phyloP scores from a whole-genome alignment of 345 rosid genomes.

The Alliaria petiolata region DNA sequence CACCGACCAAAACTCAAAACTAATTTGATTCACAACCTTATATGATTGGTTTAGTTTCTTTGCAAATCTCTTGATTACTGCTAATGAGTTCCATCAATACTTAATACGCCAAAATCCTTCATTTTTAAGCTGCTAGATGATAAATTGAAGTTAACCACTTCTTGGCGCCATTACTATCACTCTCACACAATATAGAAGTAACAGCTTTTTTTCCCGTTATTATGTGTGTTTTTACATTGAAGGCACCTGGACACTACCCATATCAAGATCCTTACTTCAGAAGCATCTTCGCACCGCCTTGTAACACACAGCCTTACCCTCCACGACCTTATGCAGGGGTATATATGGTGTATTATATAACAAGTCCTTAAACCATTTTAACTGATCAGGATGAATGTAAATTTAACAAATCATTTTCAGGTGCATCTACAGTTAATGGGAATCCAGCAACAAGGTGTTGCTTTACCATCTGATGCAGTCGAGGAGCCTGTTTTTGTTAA shows the following conservation, averaged over 20 bases:
- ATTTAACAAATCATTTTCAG: conserved; percentile 29
- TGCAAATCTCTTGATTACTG: not conserved
- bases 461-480: conserved; percentile 80
- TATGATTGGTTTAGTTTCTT: not conserved
- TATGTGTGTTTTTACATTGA: conserved; percentile 26
- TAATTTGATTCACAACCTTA: conserved; percentile 1
- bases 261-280: conserved; percentile 90
- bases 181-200: not conserved
- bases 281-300: conserved; percentile 79
- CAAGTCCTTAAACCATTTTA: not conserved
- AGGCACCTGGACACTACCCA: conserved; percentile 77
- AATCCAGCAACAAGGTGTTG: conserved; percentile 92
- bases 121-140: not conserved
- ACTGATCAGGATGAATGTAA: not conserved
- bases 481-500: conserved; percentile 99
- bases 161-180: not conserved
- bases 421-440: conserved; percentile 91
- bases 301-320: conserved; percentile 47
- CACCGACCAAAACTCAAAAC: not conserved
- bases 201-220: not conserved
- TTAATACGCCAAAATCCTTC: not conserved
- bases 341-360: not conserved
- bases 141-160: not conserved
- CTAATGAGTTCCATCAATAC: not conserved
- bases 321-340: conserved; percentile 62